Evolutionary conservation across 306 rosid species (phyloP).

Genomic region (Prunus mira): DNA sequence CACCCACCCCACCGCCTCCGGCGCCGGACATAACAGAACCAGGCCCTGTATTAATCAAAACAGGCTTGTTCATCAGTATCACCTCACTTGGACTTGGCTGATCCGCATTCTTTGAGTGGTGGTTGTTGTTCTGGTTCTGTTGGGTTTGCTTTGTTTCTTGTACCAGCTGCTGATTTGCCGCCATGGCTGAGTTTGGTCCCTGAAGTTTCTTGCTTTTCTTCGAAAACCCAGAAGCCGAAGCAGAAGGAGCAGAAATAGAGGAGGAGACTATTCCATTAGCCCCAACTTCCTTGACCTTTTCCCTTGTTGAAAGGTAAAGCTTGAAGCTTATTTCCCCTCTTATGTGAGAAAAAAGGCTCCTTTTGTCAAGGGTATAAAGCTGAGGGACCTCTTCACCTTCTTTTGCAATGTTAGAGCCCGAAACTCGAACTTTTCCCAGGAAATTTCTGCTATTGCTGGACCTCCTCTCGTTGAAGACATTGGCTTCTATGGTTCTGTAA

Average conservation of each 20-base stretch:
- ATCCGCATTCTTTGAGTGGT: slow-evolving; percentile 35
- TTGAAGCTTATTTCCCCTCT: slow-evolving; percentile 58
- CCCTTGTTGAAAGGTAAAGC: slow-evolving; percentile 42
- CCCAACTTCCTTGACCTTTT: slow-evolving; percentile 20
- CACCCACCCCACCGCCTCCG: slow-evolving; percentile 16
- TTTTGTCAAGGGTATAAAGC: slow-evolving; percentile 45
- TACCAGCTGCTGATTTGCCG: slow-evolving; percentile 27
- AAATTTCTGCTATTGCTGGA: slow-evolving; percentile 52
- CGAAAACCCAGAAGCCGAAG: slow-evolving; percentile 28
- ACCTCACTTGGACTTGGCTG: slow-evolving; percentile 32
- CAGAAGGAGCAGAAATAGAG: slow-evolving; percentile 16
- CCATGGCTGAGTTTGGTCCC: slow-evolving; percentile 29
- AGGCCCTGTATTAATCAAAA: slow-evolving; percentile 34
- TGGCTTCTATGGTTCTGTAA: slow-evolving; percentile 51
- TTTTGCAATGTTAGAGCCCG: slow-evolving; percentile 46
- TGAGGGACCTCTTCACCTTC: slow-evolving; percentile 47
- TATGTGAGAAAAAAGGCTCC: slow-evolving; percentile 58
- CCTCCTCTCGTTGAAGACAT: slow-evolving; percentile 53
- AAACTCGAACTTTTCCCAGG: slow-evolving; percentile 55
- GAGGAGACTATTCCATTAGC: slow-evolving; percentile 27
- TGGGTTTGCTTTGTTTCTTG: slow-evolving; percentile 31
- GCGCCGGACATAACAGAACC: slow-evolving; percentile 24
- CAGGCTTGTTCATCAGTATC: slow-evolving; percentile 26
- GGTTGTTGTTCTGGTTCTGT: slow-evolving; percentile 27
- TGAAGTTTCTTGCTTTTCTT: slow-evolving; percentile 46